Evolutionary conservation across 257 asterid genomes (phyloP).

Genomic region (Solanum arcanum): DNA sequence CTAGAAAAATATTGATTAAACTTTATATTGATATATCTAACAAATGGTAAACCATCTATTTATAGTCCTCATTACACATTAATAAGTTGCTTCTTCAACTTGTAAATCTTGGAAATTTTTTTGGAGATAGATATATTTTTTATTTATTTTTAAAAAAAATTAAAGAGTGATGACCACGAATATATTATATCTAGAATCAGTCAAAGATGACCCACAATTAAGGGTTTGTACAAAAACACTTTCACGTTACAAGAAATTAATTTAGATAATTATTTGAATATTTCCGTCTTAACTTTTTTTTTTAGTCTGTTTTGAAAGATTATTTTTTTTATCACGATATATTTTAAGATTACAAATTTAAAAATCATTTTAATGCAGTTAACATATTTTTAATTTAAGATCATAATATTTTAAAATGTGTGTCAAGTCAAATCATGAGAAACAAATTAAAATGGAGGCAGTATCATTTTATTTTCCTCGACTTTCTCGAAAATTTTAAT

Average conservation of each 20-base stretch:
- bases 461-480: background rate
- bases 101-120: background rate
- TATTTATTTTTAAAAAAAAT: background rate
- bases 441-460: too few relatives aligned
- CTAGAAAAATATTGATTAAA: background rate
- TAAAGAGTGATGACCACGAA: background rate
- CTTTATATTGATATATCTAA: background rate
- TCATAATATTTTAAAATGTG: too few relatives aligned
- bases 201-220: background rate
- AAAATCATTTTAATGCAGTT: too few relatives aligned
- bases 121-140: background rate
- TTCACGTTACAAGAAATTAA: background rate
- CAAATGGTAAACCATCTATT: background rate
- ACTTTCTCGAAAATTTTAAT: background rate
- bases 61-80: background rate
- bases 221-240: background rate
- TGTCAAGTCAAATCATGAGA: background rate
- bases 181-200: background rate
- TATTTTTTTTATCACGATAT: too few relatives aligned
- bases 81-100: background rate
- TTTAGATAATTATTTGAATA: background rate
- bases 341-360: too few relatives aligned
- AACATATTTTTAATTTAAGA: too few relatives aligned
- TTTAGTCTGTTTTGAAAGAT: background rate
- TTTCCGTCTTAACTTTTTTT: background rate